Evolutionary conservation across 1,284 basidiomycete species (phyloP), one percentile per base, ranked within the genome.

Genomic region (Leucoagaricus sp.): DNA sequence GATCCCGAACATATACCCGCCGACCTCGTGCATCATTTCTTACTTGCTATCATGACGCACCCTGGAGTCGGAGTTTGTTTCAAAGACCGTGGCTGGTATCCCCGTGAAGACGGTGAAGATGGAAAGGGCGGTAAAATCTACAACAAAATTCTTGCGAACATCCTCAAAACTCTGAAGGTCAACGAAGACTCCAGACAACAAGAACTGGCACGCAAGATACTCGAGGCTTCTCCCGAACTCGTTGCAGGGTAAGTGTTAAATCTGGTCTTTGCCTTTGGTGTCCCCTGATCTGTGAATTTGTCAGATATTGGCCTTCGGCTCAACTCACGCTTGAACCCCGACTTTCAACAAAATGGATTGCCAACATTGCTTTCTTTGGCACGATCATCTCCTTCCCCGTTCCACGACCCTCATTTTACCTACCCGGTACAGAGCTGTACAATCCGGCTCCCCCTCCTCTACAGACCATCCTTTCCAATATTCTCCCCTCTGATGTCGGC

Each of bases 1-100:
- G 77, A 82, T n/a, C 65, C 72, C 0, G 83, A 84, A 6, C 76
- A 78, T 57, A 72, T 84, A 19, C 84, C 93, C 0, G 92, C 92
- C 0, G 89, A 96, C 59, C 77, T 97, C 5, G 87, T 84, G 0
- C 91, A 94, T 61, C 93, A 95, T 64, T 97, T 97, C 68, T 74
- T 98, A 4, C 81, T 96, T 42, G 91, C 89, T 8, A 84, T 94
- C n/a, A 93, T 90, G 63, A 90, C 92, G 0, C 85, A 84, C 25
- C 91, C 92, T 0, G 93, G 93, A 0, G 76, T 80, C 17, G 96
- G 95, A 0, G 78, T 98, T 21, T 97, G 94, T 68, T 98, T 96
- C 72, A 82, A 78, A 47, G 94, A 96, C 67, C 81, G 84, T 13
- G 95, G 94, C 0, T 98, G 95, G 95, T 98, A 97, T 66, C 86